phyloP scores from a whole-genome alignment of 177 flowering plant genomes.

The Vitis hybrid region DNA sequence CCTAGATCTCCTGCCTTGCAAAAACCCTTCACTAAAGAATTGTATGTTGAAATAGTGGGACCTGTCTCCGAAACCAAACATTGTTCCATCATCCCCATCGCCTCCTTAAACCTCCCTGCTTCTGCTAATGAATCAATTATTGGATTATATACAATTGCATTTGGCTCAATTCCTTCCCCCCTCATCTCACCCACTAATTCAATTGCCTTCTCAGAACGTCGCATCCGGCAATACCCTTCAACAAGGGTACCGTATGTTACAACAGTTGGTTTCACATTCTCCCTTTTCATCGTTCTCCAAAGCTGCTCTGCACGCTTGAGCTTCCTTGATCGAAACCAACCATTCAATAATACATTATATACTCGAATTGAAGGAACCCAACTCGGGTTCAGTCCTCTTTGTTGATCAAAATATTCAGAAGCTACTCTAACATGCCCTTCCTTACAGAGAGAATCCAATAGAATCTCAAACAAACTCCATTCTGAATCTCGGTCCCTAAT shows the following conservation, averaged over 20 bases:
- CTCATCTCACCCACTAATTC: constrained; percentile 62
- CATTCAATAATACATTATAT: constrained; percentile 73
- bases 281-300: constrained; percentile 46
- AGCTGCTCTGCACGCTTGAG: constrained; percentile 64
- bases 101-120: constrained; percentile 74
- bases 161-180: constrained; percentile 55
- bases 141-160: constrained; percentile 67
- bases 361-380: constrained; percentile 51
- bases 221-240: constrained; percentile 81
- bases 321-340: constrained; percentile 68
- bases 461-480: constrained; percentile 45
- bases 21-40: constrained; percentile 79
- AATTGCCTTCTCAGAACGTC: constrained; percentile 64
- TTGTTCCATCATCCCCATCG: constrained; percentile 61
- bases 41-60: constrained; percentile 72
- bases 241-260: constrained; percentile 85
- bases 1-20: constrained; percentile 74
- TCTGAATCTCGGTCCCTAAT: constrained; percentile 18
- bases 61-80: constrained; percentile 50
- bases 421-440: constrained; percentile 73
- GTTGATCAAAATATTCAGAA: constrained; percentile 40
- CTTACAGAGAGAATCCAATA: constrained; percentile 77
- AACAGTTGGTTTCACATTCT: constrained; percentile 52
- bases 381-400: constrained; percentile 25
- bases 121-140: constrained; percentile 77